A percentile compares a stretch with the other conserved stretches of the same genome.
Evolutionary conservation across 2,329 filamentous ascomycete species (phyloP).

Genomic region (Dissoconium aciculare): DNA sequence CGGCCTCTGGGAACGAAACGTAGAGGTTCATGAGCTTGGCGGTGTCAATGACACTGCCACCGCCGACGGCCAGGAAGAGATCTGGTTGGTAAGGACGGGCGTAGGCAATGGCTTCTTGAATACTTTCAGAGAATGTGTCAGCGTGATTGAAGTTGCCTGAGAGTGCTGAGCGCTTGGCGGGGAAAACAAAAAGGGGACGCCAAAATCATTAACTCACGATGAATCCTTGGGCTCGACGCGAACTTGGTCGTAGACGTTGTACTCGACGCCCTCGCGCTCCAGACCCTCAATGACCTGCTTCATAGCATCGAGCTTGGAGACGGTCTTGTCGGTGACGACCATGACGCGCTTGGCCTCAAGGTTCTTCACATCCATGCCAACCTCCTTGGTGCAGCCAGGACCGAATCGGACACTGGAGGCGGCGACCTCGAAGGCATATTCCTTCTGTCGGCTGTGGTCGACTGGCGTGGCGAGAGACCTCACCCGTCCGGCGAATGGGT

Average conservation of each 20-base stretch:
- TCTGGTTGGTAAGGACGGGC: slow-evolving; percentile 68
- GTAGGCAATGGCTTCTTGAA: slow-evolving; percentile 80
- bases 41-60: slow-evolving; percentile 93
- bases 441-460: slow-evolving; percentile 59
- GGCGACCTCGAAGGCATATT: slow-evolving; percentile 98
- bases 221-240: slow-evolving; percentile 88
- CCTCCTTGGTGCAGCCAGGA: slow-evolving; percentile 81
- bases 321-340: slow-evolving; percentile 78
- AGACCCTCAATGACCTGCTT: slow-evolving; percentile 73
- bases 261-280: slow-evolving; percentile 61
- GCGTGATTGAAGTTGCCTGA: no score
- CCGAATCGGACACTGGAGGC: slow-evolving; percentile 90
- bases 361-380: slow-evolving; percentile 95
- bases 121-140: slow-evolving; percentile 43
- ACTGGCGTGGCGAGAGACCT: slow-evolving; percentile 57
- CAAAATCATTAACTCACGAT: slow-evolving; percentile 41
- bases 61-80: slow-evolving; percentile 79
- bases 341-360: slow-evolving; percentile 75
- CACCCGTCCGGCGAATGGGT: slow-evolving; percentile 40
- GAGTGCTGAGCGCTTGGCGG: no score
- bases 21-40: slow-evolving; percentile 99
- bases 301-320: slow-evolving; percentile 75
- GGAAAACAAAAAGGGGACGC: background rate
- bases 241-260: slow-evolving; percentile 65
- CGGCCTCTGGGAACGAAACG: slow-evolving; percentile 74